phyloP scores from a whole-genome alignment of 768 basidiomycete genomes.

The Butyriboletus loyo region DNA sequence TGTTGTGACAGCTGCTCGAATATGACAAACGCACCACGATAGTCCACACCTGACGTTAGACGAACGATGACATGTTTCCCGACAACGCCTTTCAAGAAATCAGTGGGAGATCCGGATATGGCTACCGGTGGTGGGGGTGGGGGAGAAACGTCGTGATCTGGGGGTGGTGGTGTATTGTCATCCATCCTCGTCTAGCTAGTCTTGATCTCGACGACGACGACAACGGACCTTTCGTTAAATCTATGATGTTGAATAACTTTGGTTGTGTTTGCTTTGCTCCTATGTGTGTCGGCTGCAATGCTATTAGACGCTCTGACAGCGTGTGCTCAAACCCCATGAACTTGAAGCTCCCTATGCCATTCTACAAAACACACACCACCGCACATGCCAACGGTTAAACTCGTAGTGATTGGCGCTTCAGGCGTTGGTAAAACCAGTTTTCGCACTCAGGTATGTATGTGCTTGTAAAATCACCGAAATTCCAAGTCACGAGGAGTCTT shows the following conservation, averaged over 20 bases:
- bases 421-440: slow-evolving; percentile 86
- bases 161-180: slow-evolving; percentile 34
- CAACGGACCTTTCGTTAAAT: not conserved
- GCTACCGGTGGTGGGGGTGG: slow-evolving; percentile 48
- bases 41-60: slow-evolving; percentile 89
- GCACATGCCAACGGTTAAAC: slow-evolving; percentile 69
- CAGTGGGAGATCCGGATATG: slow-evolving; percentile 79
- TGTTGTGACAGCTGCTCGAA: not conserved
- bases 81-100: slow-evolving; percentile 92
- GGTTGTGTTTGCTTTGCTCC: slow-evolving; percentile 14
- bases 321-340: slow-evolving; percentile 7
- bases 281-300: slow-evolving; percentile 6
- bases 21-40: slow-evolving; percentile 59
- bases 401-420: slow-evolving; percentile 77
- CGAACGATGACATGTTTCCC: slow-evolving; percentile 95
- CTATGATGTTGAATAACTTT: slow-evolving; percentile 7
- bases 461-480: not conserved
- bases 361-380: slow-evolving; percentile 3
- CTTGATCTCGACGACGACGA: not conserved
- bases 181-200: slow-evolving; percentile 19
- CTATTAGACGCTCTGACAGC: not conserved
- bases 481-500: not conserved
- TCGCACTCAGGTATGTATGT: slow-evolving; percentile 67
- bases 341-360: slow-evolving; percentile 15
- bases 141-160: slow-evolving; percentile 39